Conservation (phyloP, 2,329 filamentous ascomycete genomes). For the Aspergillus aculeatus region DNA sequence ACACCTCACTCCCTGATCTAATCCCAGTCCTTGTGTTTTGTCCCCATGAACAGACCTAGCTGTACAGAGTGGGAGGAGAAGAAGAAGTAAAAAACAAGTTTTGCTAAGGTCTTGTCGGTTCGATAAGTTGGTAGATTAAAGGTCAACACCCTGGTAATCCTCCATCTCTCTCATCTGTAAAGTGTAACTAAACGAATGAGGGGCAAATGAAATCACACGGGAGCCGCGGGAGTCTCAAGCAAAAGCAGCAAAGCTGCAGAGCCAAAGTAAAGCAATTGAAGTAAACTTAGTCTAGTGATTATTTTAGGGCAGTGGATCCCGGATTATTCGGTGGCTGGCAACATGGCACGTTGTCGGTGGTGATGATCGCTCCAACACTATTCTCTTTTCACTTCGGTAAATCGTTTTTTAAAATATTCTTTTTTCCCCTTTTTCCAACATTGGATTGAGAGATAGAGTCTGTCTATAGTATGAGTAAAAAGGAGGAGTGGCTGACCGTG, state of each 20-base stretch:
- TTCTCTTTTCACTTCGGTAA: background rate
- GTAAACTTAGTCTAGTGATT: background rate
- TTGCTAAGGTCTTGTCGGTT: background rate
- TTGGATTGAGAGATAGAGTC: background rate
- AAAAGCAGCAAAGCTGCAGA: background rate
- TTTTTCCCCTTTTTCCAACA: background rate
- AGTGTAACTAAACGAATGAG: conserved; percentile 1
- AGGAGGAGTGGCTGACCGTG: background rate
- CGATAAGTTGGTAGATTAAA: background rate
- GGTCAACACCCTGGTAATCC: background rate
- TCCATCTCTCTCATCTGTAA: background rate
- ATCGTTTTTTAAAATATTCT: too few species aligned
- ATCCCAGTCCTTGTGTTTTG: background rate
- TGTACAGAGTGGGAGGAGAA: background rate
- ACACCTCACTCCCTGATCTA: background rate
- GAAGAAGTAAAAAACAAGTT: background rate
- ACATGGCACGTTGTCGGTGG: conserved; percentile 15
- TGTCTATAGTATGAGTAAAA: background rate
- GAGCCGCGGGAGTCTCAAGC: conserved; percentile 7
- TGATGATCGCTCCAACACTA: background rate
- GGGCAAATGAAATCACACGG: conserved; percentile 3
- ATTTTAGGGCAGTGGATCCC: conserved; percentile 10
- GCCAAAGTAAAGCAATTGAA: too few species aligned
- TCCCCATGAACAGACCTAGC: too few species aligned
- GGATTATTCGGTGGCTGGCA: conserved; percentile 16